A percentile compares a stretch with the other conserved stretches of the same genome.
Conservation (phyloP, 495 filamentous ascomycete genomes). For the Amorphotheca resinae region DNA sequence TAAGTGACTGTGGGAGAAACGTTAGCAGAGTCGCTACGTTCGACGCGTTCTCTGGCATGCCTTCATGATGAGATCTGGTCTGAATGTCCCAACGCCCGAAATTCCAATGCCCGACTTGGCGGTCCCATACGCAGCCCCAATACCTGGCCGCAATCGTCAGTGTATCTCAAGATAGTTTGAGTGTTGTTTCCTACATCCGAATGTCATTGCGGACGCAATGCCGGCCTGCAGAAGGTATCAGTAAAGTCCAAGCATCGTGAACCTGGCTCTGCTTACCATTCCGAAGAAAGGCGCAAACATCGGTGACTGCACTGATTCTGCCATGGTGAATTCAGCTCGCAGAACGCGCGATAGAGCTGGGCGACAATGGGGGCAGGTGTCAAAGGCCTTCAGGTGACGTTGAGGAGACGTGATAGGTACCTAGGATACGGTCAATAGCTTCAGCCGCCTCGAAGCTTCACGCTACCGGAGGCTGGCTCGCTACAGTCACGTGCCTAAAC, state of each 20-base stretch:
- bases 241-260: slow-evolving; percentile 2
- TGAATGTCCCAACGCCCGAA: slow-evolving; percentile 81
- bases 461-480: no score
- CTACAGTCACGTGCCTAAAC: no score
- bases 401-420: not conserved
- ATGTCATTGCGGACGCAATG: slow-evolving; percentile 89
- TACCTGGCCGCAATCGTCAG: slow-evolving; percentile 38
- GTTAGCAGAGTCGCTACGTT: slow-evolving; percentile 13
- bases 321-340: slow-evolving; percentile 13
- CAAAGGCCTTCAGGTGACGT: not conserved
- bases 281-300: slow-evolving; percentile 96
- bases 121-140: slow-evolving; percentile 93
- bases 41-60: slow-evolving; percentile 28
- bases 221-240: slow-evolving; percentile 51
- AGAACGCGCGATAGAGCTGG: not conserved
- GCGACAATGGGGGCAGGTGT: not conserved
- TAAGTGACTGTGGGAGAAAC: slow-evolving; percentile 51
- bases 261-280: slow-evolving; percentile 53
- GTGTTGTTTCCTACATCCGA: slow-evolving; percentile 58
- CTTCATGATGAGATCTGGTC: slow-evolving; percentile 98
- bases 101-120: slow-evolving; percentile 97
- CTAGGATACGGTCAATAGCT: not conserved
- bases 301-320: slow-evolving; percentile 39
- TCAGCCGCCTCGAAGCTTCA: no score
- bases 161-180: slow-evolving; percentile 8